Evolutionary conservation across 768 basidiomycete species (phyloP), one percentile per base, ranked within the genome.

Genomic region (Trametes meyenii): DNA sequence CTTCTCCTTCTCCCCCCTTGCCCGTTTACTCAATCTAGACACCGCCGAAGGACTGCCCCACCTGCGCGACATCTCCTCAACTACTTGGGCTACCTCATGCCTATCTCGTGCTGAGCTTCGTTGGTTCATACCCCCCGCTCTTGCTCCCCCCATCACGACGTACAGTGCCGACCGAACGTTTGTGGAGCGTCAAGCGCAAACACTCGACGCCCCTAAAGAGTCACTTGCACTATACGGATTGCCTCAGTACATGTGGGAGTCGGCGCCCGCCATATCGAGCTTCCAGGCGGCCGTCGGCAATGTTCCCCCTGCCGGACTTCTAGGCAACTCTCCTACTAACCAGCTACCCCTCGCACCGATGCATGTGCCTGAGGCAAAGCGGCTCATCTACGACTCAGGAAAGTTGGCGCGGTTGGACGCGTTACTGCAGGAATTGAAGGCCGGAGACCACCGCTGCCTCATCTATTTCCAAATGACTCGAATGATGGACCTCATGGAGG

Each of bases 401-500:
- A 99, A 99, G 75, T 86, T 99, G 36, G 93, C 94, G 40, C 85
- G 92, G 29, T 81, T 99, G 50, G 97, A 99, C 73, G 70, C 81
- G 21, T 78, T 99, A n/a, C 79, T 99, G 8, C 90, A 92, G 62
- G 92, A 96, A 69, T 86, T 99, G 59, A 98, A 97, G 76, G 82
- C 86, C 38, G 90, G 88, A 1, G 96, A 96, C 63, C 97, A 99
- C 75, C 88, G 95, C 48, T 94, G 96, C 14, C 76, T 99, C 68
- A 83, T 99, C 19, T 99, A 98, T 77, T 98, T 98, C 87, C 97
- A 99, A 75, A 99, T 99, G 97, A 98, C 96, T 13, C 86, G 90
- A 61, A 99, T 98, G 97, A 97, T 99, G 89, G 96, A 98, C 73
- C 79, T 98, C 51, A 96, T 98, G 86, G 97, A 98, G 74, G 97